These are phyloP conservation scores for Urochloa ruziziensis DNA, from an alignment of 176 grass and related monocot genomes.

Conservation along the genomic window DNA sequence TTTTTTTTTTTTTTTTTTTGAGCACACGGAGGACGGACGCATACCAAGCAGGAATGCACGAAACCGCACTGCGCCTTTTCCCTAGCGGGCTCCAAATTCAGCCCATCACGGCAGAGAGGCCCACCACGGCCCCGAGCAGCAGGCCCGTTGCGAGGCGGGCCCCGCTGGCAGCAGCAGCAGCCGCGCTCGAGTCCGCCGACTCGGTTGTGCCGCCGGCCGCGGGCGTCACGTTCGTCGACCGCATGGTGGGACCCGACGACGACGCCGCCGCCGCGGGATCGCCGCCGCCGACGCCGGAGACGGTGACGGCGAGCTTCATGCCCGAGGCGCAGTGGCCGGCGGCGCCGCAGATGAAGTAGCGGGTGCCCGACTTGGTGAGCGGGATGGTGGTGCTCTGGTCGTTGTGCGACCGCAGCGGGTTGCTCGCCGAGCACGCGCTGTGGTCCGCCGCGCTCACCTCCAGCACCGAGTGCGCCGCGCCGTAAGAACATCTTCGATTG, in stretches of 20 bases:
- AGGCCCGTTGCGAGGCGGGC: background rate
- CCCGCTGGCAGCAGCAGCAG: slow-evolving; percentile 6
- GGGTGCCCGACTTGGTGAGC: slow-evolving; percentile 47
- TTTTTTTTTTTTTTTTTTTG: too few relatives aligned
- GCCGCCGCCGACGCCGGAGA: background rate
- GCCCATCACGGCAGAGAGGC: slow-evolving; percentile 26
- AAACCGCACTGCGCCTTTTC: slow-evolving; percentile 41
- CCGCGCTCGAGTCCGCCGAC: background rate
- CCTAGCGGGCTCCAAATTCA: slow-evolving; percentile 31
- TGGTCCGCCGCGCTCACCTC: slow-evolving; percentile 68
- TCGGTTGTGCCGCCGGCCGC: background rate
- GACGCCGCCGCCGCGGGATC: background rate
- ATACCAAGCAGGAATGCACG: too few relatives aligned
- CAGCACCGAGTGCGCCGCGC: slow-evolving; percentile 34
- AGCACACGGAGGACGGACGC: too few relatives aligned
- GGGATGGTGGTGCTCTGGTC: slow-evolving; percentile 57
- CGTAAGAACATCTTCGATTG: slow-evolving; percentile 14
- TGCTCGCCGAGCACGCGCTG: slow-evolving; percentile 51
- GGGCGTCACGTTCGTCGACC: background rate
- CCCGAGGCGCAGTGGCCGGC: slow-evolving; percentile 58
- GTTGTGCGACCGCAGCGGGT: slow-evolving; percentile 40
- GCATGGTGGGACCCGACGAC: background rate
- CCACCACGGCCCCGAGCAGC: slow-evolving; percentile 17
- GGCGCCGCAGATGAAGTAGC: slow-evolving; percentile 76
- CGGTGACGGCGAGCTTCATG: slow-evolving; percentile 67